phyloP scores from a whole-genome alignment of 371 early-diverging fungal genomes.

The Funneliformis caledonium region DNA sequence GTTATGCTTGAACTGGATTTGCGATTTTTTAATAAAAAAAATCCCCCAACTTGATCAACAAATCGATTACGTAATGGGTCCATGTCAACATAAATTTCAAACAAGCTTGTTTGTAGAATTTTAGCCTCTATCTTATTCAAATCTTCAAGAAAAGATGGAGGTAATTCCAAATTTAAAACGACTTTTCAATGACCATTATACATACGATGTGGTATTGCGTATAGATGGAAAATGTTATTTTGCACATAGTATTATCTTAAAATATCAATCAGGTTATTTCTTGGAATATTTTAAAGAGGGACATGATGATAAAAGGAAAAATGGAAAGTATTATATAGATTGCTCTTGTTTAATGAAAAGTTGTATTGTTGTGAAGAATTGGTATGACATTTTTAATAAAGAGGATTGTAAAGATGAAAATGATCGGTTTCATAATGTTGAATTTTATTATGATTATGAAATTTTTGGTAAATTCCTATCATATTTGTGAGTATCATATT shows the following conservation, averaged over 20 bases:
- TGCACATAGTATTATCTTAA: constrained; percentile 1
- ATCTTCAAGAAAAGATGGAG: not conserved
- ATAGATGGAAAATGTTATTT: constrained; percentile 7
- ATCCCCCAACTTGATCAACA: no score
- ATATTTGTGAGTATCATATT: constrained; percentile 5
- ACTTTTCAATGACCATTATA: constrained; percentile 4
- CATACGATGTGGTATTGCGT: constrained; percentile 9
- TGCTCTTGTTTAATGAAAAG: not conserved
- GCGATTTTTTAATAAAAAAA: no score
- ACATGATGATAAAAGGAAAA: not conserved
- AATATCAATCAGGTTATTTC: constrained; percentile 12
- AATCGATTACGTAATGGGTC: no score
- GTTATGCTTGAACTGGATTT: no score
- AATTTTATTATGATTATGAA: constrained; percentile 27
- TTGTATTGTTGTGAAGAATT: not conserved
- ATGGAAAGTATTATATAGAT: constrained; percentile 1
- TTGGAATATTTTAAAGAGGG: not conserved
- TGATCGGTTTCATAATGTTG: not conserved
- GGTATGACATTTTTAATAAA: not conserved
- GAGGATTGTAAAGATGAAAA: not conserved
- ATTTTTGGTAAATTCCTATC: constrained; percentile 18
- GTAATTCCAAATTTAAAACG: not conserved
- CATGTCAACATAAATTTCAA: no score
- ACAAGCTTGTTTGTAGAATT: no score
- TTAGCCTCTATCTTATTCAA: not conserved